Base-by-base conservation (phyloP, 805 yeast species). In the Jamesozyma gamospora region DNA sequence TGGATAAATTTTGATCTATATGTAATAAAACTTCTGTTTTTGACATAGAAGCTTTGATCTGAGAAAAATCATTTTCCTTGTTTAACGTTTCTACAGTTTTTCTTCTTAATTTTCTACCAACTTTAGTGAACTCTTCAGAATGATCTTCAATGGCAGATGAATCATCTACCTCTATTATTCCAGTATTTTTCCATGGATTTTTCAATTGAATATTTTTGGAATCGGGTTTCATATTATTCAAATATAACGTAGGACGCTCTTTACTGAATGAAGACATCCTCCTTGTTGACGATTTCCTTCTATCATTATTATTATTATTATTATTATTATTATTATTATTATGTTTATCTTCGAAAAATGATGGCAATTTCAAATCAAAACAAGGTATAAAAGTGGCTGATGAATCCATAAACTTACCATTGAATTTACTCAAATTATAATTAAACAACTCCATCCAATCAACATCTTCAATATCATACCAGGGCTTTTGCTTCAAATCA, bases 391-490 rank as follows among this genome's bases (percentile, higher is more conserved):
- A 67, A 7, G 44, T 33, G 13, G 60, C 63, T 24, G 57, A 50
- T 9, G 51, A 44, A 8, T 60, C 63, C 42, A 73, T 57, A 41
- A 70, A 72, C 4, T 54, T 51, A 15, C 60, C 61, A 42, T 74
- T 72, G 49, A 66, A 72, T 1, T 40, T 50, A 3, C 56, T 51
- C 5, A 57, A 37, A 35, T 69, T 64, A 12, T 39, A 42, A 12
- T 66, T 43, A 44, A 72, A 72, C 19, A 60, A 48, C 2, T 47
- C 47, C 5, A 69, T 16, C 47, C 66, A 46, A 4, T 42, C 43
- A 5, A 53, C 49, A 4, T 63, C 45, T 21, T 52, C 47, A 11
- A 48, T 50, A 18, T 59, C 61, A 39, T 60, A 53, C 30, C 30
- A 28, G 30, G 11, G 13, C 7, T 5, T 13, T 28, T 5, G 6